Percentiles rank a stretch among this genome's conserved stretches.
Conservation (phyloP, 805 yeast genomes). For the Yarrowia yakushimensis region DNA sequence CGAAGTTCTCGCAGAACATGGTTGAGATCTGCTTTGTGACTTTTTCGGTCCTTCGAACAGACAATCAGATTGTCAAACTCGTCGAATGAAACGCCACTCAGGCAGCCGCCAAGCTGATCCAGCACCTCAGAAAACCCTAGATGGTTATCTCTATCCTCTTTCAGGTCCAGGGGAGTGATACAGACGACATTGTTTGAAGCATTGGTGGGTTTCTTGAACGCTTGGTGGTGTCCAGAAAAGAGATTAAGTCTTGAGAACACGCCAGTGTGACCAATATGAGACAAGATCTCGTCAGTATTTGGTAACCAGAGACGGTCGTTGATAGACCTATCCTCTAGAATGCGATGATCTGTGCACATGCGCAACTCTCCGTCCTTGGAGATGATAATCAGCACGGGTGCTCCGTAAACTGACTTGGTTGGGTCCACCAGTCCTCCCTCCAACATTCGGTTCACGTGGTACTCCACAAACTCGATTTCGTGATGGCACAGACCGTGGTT, state of each 20-base stretch:
- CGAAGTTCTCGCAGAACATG: neutral
- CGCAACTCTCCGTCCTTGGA: constrained; percentile 9
- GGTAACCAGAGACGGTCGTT: constrained; percentile 16
- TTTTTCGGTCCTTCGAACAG: neutral
- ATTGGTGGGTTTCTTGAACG: neutral
- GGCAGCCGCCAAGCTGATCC: neutral
- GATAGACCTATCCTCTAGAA: neutral
- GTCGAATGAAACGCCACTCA: neutral
- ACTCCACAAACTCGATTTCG: constrained; percentile 2
- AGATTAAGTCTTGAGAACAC: neutral
- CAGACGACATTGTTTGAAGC: neutral
- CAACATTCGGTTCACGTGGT: neutral
- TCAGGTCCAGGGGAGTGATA: neutral
- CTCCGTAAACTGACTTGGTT: neutral
- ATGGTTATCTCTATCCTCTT: constrained; percentile 4
- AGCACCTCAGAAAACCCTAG: constrained; percentile 1
- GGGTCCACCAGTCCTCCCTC: neutral
- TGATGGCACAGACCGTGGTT: constrained; percentile 10
- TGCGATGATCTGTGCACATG: neutral
- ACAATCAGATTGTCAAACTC: constrained; percentile 1
- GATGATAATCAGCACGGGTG: neutral
- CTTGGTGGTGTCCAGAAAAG: neutral
- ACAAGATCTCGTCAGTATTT: neutral
- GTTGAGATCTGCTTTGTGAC: neutral
- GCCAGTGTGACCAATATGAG: neutral